Evolutionary conservation across 2,329 filamentous ascomycete genomes (phyloP).

Genomic region (Catunica adiposa): DNA sequence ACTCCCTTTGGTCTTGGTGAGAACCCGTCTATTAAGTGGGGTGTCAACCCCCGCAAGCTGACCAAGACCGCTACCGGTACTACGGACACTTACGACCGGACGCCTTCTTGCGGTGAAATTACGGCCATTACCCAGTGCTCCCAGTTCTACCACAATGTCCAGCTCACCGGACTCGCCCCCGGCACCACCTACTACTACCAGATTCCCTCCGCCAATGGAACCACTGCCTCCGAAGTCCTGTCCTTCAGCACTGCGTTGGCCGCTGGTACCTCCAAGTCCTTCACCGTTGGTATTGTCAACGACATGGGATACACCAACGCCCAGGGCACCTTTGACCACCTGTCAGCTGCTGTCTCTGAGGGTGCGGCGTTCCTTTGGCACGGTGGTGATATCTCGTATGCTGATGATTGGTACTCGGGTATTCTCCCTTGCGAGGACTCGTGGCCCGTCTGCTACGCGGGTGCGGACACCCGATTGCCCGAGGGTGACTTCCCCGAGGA

Average conservation of each 20-base stretch:
- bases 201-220: constrained; percentile 32
- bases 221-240: constrained; percentile 29
- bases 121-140: constrained; percentile 30
- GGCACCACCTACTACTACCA: constrained; percentile 35
- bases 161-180: constrained; percentile 25
- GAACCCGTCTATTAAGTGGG: constrained; percentile 29
- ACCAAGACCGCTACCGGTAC: constrained; percentile 23
- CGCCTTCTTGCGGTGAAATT: constrained; percentile 31
- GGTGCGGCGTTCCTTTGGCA: constrained; percentile 35
- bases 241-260: constrained; percentile 30
- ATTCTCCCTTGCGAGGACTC: constrained; percentile 30
- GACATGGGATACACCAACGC: constrained; percentile 40
- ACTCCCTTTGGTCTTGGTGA: constrained; percentile 34
- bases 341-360: constrained; percentile 26
- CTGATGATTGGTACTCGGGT: constrained; percentile 35
- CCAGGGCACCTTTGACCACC: constrained; percentile 28
- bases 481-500: constrained; percentile 22
- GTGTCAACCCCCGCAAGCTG: constrained; percentile 21
- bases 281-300: constrained; percentile 31
- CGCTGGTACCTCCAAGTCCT: constrained; percentile 24
- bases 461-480: constrained; percentile 26
- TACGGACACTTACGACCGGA: constrained; percentile 31
- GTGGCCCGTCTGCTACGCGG: constrained; percentile 37
- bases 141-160: constrained; percentile 35
- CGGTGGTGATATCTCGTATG: constrained; percentile 34